phyloP scores from a whole-genome alignment of 2,329 filamentous ascomycete species.

The Trichophyton rubrum region DNA sequence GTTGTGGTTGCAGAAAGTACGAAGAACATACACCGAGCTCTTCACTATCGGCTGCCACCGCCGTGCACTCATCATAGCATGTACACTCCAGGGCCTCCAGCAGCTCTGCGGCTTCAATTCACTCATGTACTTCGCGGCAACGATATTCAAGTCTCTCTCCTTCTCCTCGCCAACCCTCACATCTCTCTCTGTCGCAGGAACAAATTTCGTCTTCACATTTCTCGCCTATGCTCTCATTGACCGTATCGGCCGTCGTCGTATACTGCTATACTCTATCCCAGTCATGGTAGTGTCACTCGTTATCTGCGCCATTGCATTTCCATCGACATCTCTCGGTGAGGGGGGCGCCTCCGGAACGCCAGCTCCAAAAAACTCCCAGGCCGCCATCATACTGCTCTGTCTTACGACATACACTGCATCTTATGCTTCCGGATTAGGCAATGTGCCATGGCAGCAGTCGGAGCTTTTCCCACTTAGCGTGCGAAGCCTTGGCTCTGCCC shows the following conservation, averaged over 20 bases:
- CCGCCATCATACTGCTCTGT: slow-evolving; percentile 53
- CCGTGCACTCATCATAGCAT: slow-evolving; percentile 70
- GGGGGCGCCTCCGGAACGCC: slow-evolving; percentile 13
- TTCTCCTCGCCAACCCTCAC: slow-evolving; percentile 70
- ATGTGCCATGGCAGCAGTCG: slow-evolving; percentile 91
- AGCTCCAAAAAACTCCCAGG: background rate
- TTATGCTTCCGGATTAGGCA: slow-evolving; percentile 79
- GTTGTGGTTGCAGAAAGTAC: slow-evolving; percentile 1
- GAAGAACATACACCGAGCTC: slow-evolving; percentile 17
- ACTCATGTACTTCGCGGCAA: slow-evolving; percentile 83
- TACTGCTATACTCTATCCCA: slow-evolving; percentile 71
- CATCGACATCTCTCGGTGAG: slow-evolving; percentile 36
- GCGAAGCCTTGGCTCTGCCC: slow-evolving; percentile 49
- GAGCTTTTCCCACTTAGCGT: slow-evolving; percentile 67
- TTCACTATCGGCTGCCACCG: slow-evolving; percentile 37
- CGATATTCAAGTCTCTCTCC: slow-evolving; percentile 64
- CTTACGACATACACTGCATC: slow-evolving; percentile 74
- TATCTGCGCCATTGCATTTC: slow-evolving; percentile 60
- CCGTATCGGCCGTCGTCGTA: slow-evolving; percentile 62
- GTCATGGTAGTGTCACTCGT: slow-evolving; percentile 67
- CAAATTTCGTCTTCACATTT: slow-evolving; percentile 72
- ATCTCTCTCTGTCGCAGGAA: slow-evolving; percentile 65
- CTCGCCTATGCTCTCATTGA: slow-evolving; percentile 66
- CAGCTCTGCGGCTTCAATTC: slow-evolving; percentile 87
- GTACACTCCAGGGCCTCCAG: slow-evolving; percentile 73